Evolutionary conservation across 2,329 filamentous ascomycete species (phyloP).

Genomic region (Talaromyces sp.): DNA sequence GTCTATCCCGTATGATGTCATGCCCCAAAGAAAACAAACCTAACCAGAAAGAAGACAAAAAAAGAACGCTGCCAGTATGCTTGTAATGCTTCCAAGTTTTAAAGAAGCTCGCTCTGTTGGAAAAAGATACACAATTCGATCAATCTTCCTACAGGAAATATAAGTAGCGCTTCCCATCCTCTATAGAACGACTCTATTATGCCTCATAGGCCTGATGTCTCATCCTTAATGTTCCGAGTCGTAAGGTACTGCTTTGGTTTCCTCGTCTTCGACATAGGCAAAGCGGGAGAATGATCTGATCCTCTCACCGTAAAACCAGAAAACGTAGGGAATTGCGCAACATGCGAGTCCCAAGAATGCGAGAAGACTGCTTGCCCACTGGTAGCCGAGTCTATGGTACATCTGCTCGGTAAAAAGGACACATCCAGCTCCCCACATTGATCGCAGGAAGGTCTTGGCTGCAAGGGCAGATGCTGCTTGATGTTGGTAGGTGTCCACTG

Average conservation of each 20-base stretch:
- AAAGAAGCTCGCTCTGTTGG: neutral
- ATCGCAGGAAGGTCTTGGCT: slow-evolving; percentile 75
- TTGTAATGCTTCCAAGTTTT: neutral
- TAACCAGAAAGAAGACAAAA: neutral
- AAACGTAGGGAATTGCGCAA: slow-evolving; percentile 77
- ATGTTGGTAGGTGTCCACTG: slow-evolving; percentile 63
- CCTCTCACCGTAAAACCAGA: slow-evolving; percentile 70
- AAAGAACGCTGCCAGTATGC: neutral
- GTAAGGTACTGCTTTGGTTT: slow-evolving; percentile 28
- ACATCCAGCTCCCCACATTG: slow-evolving; percentile 73
- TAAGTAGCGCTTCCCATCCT: neutral
- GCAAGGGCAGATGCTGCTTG: slow-evolving; percentile 78
- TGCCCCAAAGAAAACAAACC: neutral
- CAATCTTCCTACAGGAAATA: neutral
- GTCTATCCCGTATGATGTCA: neutral
- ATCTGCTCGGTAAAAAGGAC: slow-evolving; percentile 81
- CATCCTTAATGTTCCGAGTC: neutral
- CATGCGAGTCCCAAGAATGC: slow-evolving; percentile 73
- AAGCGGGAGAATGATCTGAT: slow-evolving; percentile 69
- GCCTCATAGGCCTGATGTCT: neutral
- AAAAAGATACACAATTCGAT: neutral
- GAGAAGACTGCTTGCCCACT: slow-evolving; percentile 71
- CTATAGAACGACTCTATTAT: neutral
- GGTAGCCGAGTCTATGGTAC: slow-evolving; percentile 67
- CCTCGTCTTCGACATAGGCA: slow-evolving; percentile 62